Conservation (phyloP, 176 grass and related monocot species). For the Bolboschoenus planiculmis region DNA sequence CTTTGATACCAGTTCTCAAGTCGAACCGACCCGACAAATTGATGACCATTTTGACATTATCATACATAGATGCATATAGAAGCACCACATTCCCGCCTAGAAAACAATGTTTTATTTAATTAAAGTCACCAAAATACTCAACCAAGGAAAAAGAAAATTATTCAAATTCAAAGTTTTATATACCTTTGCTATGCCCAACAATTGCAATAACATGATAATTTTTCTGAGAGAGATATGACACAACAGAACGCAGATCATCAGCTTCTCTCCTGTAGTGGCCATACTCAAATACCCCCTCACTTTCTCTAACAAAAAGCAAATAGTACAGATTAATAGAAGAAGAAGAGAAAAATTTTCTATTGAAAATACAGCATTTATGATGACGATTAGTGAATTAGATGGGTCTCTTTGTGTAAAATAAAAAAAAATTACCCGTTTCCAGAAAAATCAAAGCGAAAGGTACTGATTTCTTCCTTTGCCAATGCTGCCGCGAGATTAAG, state of each 20-base stretch:
- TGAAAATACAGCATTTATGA: background rate
- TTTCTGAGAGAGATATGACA: slow-evolving; percentile 38
- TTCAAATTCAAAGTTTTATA: background rate
- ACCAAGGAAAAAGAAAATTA: background rate
- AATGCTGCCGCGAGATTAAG: slow-evolving; percentile 49
- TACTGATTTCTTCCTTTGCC: slow-evolving; percentile 42
- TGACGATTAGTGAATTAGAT: background rate
- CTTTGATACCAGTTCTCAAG: slow-evolving; percentile 65
- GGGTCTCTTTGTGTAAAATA: background rate
- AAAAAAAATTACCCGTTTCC: slow-evolving; percentile 71
- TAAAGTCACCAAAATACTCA: background rate
- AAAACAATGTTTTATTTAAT: background rate
- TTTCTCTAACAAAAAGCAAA: slow-evolving; percentile 46
- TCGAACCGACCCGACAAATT: slow-evolving; percentile 79
- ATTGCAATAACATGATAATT: slow-evolving; percentile 50
- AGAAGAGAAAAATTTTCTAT: background rate
- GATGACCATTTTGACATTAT: slow-evolving; percentile 48
- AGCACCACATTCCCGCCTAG: slow-evolving; percentile 82
- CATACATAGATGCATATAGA: slow-evolving; percentile 72
- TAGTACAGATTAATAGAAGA: background rate
- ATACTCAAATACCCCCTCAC: slow-evolving; percentile 63
- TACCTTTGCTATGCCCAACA: slow-evolving; percentile 84
- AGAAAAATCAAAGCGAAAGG: slow-evolving; percentile 82
- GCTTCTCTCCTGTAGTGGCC: slow-evolving; percentile 61
- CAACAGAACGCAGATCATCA: slow-evolving; percentile 50